Percentiles rank a stretch among this genome's conserved stretches.
Evolutionary conservation across 2,329 filamentous ascomycete species (phyloP).

Genomic region (Xylariaceae sp.): DNA sequence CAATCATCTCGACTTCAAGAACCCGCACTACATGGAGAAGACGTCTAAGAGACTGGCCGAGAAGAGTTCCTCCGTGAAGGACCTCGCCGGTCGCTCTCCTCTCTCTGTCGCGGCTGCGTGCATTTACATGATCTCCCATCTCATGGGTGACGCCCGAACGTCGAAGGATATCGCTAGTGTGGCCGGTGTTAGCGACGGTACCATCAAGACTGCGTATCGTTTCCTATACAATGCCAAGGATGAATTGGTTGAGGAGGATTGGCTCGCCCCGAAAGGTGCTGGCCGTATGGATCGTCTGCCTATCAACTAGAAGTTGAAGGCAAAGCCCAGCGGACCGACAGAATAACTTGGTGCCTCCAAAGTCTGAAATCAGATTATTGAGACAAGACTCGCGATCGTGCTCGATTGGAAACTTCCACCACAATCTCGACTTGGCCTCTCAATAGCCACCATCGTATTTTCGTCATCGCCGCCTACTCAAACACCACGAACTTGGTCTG

Average conservation of each 20-base stretch:
- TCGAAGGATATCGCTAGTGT: slow-evolving; percentile 86
- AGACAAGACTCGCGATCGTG: no score
- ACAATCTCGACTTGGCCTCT: neutral
- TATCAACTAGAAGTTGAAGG: slow-evolving; percentile 44
- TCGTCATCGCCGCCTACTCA: neutral
- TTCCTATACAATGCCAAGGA: slow-evolving; percentile 77
- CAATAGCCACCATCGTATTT: neutral
- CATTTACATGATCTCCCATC: slow-evolving; percentile 92
- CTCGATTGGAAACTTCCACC: no score
- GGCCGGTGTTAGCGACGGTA: slow-evolving; percentile 92
- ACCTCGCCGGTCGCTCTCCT: slow-evolving; percentile 89
- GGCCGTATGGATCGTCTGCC: slow-evolving; percentile 75
- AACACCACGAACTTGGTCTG: neutral
- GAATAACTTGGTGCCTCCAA: neutral
- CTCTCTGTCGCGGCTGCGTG: slow-evolving; percentile 92
- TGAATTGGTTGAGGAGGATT: slow-evolving; percentile 73
- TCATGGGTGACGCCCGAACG: slow-evolving; percentile 76
- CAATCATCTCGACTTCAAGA: slow-evolving; percentile 75
- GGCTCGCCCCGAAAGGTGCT: slow-evolving; percentile 67
- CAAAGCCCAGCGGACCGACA: neutral
- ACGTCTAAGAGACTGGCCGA: slow-evolving; percentile 79
- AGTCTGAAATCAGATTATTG: no score
- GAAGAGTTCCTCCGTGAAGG: slow-evolving; percentile 74
- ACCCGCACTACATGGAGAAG: slow-evolving; percentile 73
- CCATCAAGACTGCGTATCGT: slow-evolving; percentile 94